phyloP scores from a whole-genome alignment of 768 basidiomycete species.

The Gloeopeniophorella convolvens region DNA sequence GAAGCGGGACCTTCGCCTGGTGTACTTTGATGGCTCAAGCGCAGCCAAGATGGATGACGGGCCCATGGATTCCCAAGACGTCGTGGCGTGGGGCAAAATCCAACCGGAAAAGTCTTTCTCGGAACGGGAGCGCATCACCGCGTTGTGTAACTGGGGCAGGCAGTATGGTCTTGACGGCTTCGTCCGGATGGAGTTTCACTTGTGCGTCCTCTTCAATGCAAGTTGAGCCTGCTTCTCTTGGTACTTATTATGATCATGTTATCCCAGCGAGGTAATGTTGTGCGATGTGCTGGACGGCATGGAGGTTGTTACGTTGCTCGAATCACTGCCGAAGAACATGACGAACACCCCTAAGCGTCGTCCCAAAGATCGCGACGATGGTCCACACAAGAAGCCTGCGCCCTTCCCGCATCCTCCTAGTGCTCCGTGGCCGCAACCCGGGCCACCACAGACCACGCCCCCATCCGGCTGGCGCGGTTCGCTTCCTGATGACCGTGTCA shows the following conservation, averaged over 20 bases:
- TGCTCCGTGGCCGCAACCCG: neutral
- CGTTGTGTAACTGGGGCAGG: slow-evolving; percentile 31
- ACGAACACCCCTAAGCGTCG: neutral
- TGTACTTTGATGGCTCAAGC: slow-evolving; percentile 17
- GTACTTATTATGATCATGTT: neutral
- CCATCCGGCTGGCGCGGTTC: slow-evolving; percentile 19
- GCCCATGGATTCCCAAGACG: slow-evolving; percentile 32
- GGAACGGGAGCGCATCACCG: slow-evolving; percentile 26
- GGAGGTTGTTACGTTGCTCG: slow-evolving; percentile 13
- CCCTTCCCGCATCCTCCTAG: neutral
- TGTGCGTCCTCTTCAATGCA: slow-evolving; percentile 4
- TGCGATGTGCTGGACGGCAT: slow-evolving; percentile 13
- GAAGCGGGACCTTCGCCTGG: slow-evolving; percentile 13
- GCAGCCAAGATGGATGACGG: slow-evolving; percentile 25
- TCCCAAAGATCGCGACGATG: too few species aligned
- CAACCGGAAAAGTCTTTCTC: slow-evolving; percentile 18
- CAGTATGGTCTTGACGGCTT: slow-evolving; percentile 30
- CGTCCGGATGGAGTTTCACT: slow-evolving; percentile 22
- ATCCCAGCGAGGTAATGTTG: slow-evolving; percentile 15
- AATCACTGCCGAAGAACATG: slow-evolving; percentile 1
- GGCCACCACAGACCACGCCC: neutral
- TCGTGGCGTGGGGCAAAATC: slow-evolving; percentile 28
- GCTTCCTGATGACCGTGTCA: neutral
- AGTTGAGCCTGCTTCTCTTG: neutral
- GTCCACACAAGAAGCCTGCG: too few species aligned